Evolutionary conservation across 441 rosid species (phyloP), one percentile per base, ranked within the genome.

Genomic region (Corymbia calophylla): DNA sequence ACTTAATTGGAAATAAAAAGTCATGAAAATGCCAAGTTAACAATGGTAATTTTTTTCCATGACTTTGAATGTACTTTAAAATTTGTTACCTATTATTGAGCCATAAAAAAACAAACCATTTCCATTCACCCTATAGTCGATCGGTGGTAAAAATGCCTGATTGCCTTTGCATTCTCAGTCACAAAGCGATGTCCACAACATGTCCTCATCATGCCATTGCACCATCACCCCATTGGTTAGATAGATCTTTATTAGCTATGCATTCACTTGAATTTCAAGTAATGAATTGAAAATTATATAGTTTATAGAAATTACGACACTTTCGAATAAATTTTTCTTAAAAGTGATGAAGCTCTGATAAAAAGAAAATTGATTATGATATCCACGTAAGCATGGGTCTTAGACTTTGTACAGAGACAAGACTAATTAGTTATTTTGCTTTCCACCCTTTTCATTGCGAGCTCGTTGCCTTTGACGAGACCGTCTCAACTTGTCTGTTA

Each of bases 201-300:
- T 17, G 12, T 5, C 7, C 21, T n/a, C 44, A 5, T 8, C 3
- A 23, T 32, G 11, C 6, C 25, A 32, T 68, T 2, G 7, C 80
- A 7, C 23, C 9, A 32, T 18, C 16, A 9, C 10, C 3, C 4
- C 35, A 68, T 32, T 9, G 6, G 2, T 31, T 5, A 32, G 6
- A 4, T 5, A 5, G 13, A 2, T n/a, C 0, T 31, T 66, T 66
- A 1, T 10, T 58, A 4, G 6, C 16, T 62, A 14, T 6, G 7
- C 15, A 62, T 62, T 15, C 39, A 66, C 18, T n/a, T 64, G 4
- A n/a, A 10, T 15, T 3, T 31, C 16, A 68, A 32, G 47, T 3
- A 0, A 35, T 6, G 1, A 2, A 73, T 10, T 19, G 8, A 35
- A 32, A 70, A 6, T 70, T 35, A 35, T 31, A 3, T 39, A 39